Conservation (phyloP, 495 filamentous ascomycete species). For the Neurospora sp. region DNA sequence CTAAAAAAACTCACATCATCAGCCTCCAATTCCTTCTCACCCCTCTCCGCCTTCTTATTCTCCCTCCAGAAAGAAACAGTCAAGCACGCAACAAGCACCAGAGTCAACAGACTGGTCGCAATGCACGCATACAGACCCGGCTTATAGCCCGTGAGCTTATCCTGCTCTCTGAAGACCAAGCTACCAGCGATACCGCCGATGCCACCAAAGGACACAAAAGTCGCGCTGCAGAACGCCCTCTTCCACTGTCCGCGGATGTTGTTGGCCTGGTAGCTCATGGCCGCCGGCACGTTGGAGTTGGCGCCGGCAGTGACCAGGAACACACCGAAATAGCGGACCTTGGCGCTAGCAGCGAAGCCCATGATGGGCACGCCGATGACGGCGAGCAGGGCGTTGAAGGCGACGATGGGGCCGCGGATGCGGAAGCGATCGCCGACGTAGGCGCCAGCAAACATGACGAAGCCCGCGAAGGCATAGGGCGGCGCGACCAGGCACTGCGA, state of each 20-base stretch:
- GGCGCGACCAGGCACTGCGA: constrained; percentile 56
- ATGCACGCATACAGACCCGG: constrained; percentile 39
- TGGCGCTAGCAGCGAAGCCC: constrained; percentile 39
- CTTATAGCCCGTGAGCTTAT: constrained; percentile 22
- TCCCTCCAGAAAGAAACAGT: constrained; percentile 20
- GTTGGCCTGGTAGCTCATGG: constrained; percentile 57
- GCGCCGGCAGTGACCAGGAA: constrained; percentile 50
- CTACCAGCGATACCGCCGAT: constrained; percentile 52
- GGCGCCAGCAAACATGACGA: constrained; percentile 46
- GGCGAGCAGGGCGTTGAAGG: constrained; percentile 40
- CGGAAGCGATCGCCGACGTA: constrained; percentile 48
- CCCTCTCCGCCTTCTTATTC: constrained; percentile 34
- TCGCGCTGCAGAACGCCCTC: constrained; percentile 49
- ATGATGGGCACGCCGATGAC: constrained; percentile 42
- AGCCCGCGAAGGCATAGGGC: constrained; percentile 48
- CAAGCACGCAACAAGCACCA: constrained; percentile 26
- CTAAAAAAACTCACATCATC: constrained; percentile 23
- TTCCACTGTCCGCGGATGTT: constrained; percentile 63
- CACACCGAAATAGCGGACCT: constrained; percentile 51
- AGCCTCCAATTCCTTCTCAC: constrained; percentile 34
- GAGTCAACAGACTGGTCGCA: constrained; percentile 21
- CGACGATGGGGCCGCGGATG: constrained; percentile 46
- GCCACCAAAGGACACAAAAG: constrained; percentile 47
- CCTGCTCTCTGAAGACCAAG: constrained; percentile 42
- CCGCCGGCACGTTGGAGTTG: constrained; percentile 50